A percentile compares a stretch with the other conserved stretches of the same genome.
These are phyloP conservation scores for Colletotrichum paranaense DNA, from an alignment of 2,329 filamentous ascomycete species.

Conservation along the genomic window DNA sequence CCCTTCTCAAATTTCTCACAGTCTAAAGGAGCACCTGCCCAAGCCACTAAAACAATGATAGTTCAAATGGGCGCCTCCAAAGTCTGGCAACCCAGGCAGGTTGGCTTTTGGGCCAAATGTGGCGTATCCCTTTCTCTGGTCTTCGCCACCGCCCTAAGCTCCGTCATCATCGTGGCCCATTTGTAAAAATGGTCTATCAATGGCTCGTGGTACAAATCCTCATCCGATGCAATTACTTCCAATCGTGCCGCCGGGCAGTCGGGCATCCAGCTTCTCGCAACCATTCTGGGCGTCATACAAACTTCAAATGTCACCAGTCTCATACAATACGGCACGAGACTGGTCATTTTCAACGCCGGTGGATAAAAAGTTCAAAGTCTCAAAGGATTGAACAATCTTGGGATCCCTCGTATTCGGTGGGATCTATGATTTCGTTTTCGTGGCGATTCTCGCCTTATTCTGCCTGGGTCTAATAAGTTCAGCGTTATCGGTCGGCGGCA, in stretches of 20 bases:
- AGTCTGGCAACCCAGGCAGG: not conserved
- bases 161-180: constrained; percentile 16
- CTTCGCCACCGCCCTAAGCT: constrained; percentile 21
- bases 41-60: too few species aligned
- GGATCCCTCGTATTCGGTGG: constrained; percentile 10
- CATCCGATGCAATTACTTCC: constrained; percentile 5
- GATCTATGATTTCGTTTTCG: not conserved
- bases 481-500: constrained; percentile 39
- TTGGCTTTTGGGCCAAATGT: constrained; percentile 11
- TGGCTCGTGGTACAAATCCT: constrained; percentile 20
- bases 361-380: constrained; percentile 15
- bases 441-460: constrained; percentile 7
- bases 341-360: constrained; percentile 11
- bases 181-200: constrained; percentile 11
- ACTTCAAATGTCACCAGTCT: constrained; percentile 12
- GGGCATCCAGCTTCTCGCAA: constrained; percentile 14
- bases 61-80: not conserved
- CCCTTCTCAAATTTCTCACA: too few species aligned
- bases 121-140: not conserved
- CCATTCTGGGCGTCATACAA: constrained; percentile 13
- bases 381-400: constrained; percentile 9
- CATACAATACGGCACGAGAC: constrained; percentile 20
- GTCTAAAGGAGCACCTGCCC: too few species aligned
- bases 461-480: constrained; percentile 12
- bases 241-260: constrained; percentile 20